Conservation (phyloP, 139 green algal species). For the Chlorella sp. region DNA sequence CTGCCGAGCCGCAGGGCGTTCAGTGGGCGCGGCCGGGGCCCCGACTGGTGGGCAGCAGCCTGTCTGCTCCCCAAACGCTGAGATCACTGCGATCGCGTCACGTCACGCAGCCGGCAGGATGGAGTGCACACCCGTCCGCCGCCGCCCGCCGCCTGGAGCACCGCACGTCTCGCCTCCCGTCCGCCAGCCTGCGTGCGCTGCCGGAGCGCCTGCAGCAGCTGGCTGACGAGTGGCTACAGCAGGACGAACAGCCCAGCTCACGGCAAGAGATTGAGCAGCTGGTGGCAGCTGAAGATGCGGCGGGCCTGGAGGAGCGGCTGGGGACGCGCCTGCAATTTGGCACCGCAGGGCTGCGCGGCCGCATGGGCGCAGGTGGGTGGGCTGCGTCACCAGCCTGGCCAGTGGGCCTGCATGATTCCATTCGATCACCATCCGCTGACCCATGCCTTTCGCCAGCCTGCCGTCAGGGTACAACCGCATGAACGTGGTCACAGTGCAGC, state of each 20-base stretch:
- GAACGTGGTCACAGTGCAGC: constrained; percentile 79
- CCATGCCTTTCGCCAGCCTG: no score
- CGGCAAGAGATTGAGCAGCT: constrained; percentile 1
- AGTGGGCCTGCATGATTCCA: no score
- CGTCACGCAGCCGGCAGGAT: no score
- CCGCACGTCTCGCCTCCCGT: not conserved
- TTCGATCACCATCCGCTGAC: no score
- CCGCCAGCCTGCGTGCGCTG: not conserved
- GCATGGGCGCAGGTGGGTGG: constrained; percentile 71
- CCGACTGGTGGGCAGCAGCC: no score
- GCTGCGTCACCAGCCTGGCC: no score
- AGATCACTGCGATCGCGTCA: no score
- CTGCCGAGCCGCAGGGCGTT: no score
- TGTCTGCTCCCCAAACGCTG: no score
- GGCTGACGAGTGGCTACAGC: not conserved
- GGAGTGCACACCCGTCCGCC: no score
- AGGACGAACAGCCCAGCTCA: not conserved
- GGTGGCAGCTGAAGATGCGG: not conserved
- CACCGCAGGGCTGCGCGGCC: constrained; percentile 77
- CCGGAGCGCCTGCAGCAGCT: not conserved
- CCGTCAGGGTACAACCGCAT: constrained; percentile 59
- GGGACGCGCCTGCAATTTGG: constrained; percentile 69
- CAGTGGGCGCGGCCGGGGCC: no score
- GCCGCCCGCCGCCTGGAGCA: no score
- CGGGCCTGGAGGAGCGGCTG: constrained; percentile 49